Evolutionary conservation across 805 yeast species (phyloP), one percentile per base, ranked within the genome.

Genomic region (Candida methanosorbosa): DNA sequence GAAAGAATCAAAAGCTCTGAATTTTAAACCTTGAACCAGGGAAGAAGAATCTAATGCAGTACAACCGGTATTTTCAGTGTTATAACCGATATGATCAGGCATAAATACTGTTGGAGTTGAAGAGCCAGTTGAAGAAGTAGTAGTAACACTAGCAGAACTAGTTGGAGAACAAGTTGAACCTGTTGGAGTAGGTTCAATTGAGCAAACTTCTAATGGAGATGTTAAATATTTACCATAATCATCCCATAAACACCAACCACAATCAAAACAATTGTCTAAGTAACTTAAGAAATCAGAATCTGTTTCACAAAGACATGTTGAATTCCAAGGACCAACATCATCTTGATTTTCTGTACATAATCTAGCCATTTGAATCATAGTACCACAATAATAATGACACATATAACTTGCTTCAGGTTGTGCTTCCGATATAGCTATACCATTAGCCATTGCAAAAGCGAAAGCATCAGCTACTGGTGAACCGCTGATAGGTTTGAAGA

Each of bases 341-440:
- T 24, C 30, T 12, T 33, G 37, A 22, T 32, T 33, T 21, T 37
- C 32, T 34, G 48, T 42, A 40, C 61, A 56, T 2, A 41, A 43
- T 29, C 50, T 40, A 33, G 57, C 60, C 27, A 46, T 50, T 11
- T 53, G 13, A 29, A 56, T 56, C 30, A 52, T 27, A 39, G 41
- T 45, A 31, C 61, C 61, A 48, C 61, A 56, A 9, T 49, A 43
- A 18, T 56, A 56, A 35, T 56, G 61, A 38, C 61, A 56, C 1
- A 39, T 33, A 27, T 50, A 43, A 16, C 50, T 19, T 15, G 61
- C 60, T 38, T 49, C 48, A 31, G 43, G 54, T 23, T 43, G 50
- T 21, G 39, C 33, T 13, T 29, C 15, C 8, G 40, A 34, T 4
- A 24, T 3, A 23, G 51, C 56, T 30, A 40, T 39, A 25, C 54